phyloP scores from a whole-genome alignment of 140 eudicot species.

The Stevia rebaudiana region DNA sequence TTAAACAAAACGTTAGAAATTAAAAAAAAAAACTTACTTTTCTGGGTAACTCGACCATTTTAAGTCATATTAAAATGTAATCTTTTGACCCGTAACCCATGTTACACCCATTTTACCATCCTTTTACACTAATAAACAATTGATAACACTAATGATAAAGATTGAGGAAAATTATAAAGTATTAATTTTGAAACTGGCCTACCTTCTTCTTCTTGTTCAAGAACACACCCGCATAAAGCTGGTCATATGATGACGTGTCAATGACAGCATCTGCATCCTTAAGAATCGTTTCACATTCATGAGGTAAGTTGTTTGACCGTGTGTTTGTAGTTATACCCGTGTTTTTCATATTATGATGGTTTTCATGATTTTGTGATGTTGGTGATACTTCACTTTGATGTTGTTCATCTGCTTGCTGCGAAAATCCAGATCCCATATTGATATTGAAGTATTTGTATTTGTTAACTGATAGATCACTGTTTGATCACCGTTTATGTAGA shows the following conservation, averaged over 20 bases:
- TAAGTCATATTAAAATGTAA: background rate
- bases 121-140: background rate
- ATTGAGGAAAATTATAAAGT: background rate
- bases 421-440: slow-evolving; percentile 31
- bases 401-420: slow-evolving; percentile 33
- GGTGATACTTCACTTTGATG: slow-evolving; percentile 15
- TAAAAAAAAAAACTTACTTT: background rate
- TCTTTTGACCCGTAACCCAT: background rate
- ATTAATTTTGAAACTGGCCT: background rate
- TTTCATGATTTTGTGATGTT: slow-evolving; percentile 5
- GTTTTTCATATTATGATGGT: slow-evolving; percentile 8
- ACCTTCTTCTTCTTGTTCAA: slow-evolving; percentile 61
- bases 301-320: slow-evolving; percentile 40
- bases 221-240: slow-evolving; percentile 54
- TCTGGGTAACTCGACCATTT: background rate
- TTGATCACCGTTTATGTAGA: slow-evolving; percentile 17
- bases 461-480: background rate
- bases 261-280: slow-evolving; percentile 52
- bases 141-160: background rate
- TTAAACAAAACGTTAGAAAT: background rate
- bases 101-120: background rate
- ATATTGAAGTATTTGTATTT: background rate
- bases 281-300: slow-evolving; percentile 48
- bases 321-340: slow-evolving; percentile 9
- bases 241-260: slow-evolving; percentile 43